Conservation (phyloP, 192 early-diverging fungal species). For the Umbelopsis vinacea region DNA sequence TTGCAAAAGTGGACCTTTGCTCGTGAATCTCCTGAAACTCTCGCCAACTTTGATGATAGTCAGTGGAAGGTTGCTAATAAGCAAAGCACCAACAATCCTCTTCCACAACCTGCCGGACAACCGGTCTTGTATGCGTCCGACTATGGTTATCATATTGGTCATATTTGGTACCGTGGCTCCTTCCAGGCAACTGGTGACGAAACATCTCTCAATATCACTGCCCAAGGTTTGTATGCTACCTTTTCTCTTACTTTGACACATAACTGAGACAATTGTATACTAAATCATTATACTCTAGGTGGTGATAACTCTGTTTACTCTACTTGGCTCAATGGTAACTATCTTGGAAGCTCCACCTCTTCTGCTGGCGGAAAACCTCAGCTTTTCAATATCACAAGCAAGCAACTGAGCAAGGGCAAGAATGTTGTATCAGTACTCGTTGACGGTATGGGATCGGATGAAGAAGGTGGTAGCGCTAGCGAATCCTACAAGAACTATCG, state of each 20-base stretch:
- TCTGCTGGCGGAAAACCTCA: conserved; percentile 6
- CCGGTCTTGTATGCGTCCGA: conserved; percentile 28
- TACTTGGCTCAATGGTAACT: conserved; percentile 27
- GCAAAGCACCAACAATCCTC: conserved; percentile 22
- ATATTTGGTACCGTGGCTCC: conserved; percentile 28
- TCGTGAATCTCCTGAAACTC: conserved; percentile 18
- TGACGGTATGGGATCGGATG: conserved; percentile 31
- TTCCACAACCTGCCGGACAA: conserved; percentile 23
- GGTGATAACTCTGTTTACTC: conserved; percentile 27
- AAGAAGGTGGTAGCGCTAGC: conserved; percentile 21
- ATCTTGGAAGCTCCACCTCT: conserved; percentile 24
- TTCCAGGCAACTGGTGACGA: conserved; percentile 25
- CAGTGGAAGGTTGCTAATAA: conserved; percentile 19
- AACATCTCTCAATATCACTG: conserved; percentile 20
- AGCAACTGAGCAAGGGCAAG: not conserved
- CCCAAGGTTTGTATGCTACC: conserved; percentile 25
- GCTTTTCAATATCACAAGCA: conserved; percentile 15
- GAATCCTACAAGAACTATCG: conserved; percentile 29
- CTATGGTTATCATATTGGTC: conserved; percentile 30
- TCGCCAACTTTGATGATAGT: not conserved
- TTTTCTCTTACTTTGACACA: not conserved
- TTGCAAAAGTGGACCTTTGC: conserved; percentile 22
- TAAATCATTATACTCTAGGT: not conserved
- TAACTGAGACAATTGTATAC: not conserved
- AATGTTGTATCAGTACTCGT: conserved; percentile 30